Evolutionary conservation across 2,329 filamentous ascomycete genomes (phyloP).

Genomic region (Neobulgaria alba): DNA sequence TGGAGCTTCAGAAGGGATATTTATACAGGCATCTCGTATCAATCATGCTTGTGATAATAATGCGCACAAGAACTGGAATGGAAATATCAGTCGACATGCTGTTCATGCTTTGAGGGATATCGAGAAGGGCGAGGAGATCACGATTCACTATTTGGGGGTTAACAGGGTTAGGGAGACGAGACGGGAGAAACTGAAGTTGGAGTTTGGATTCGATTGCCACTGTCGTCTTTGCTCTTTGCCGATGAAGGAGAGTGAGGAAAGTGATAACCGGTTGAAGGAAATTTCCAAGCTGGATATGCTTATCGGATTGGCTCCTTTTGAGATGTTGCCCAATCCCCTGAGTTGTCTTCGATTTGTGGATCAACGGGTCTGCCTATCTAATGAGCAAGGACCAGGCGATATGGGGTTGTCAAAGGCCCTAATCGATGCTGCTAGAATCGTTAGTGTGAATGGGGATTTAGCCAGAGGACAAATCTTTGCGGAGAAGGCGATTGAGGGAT

Average conservation of each 20-base stretch:
- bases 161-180: constrained; percentile 21
- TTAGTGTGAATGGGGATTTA: constrained; percentile 27
- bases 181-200: constrained; percentile 20
- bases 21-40: constrained; percentile 29
- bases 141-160: constrained; percentile 28
- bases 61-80: constrained; percentile 30
- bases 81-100: constrained; percentile 24
- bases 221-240: constrained; percentile 32
- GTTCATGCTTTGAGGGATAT: constrained; percentile 31
- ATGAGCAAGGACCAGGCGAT: constrained; percentile 20
- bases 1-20: constrained; percentile 29
- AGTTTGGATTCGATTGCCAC: constrained; percentile 30
- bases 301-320: constrained; percentile 13
- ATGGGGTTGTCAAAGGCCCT: constrained; percentile 20
- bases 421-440: constrained; percentile 23
- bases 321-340: constrained; percentile 7
- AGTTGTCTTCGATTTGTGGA: constrained; percentile 16
- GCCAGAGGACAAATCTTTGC: constrained; percentile 27
- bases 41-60: constrained; percentile 33
- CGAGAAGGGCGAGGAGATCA: constrained; percentile 30
- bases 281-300: constrained; percentile 22
- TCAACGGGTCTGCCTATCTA: constrained; percentile 24
- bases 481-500: constrained; percentile 15
- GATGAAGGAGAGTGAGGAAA: constrained; percentile 25
- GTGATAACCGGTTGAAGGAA: constrained; percentile 23